phyloP scores from a whole-genome alignment of 2,329 filamentous ascomycete species.

The Fusarium veterinarium region DNA sequence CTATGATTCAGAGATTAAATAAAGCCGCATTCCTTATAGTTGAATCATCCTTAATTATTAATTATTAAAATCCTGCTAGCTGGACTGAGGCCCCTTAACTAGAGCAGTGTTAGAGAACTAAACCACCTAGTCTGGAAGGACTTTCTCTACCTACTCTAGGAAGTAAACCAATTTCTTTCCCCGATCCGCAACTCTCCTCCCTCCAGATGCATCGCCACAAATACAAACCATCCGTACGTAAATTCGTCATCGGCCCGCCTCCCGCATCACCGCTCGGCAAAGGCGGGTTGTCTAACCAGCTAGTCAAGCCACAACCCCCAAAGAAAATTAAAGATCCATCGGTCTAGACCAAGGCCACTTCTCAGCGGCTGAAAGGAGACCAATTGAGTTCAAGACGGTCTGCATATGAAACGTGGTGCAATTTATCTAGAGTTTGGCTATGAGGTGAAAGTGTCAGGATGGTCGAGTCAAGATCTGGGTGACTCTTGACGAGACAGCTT shows the following conservation, averaged over 20 bases:
- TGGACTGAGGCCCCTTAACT: too few species aligned
- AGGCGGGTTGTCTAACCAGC: rapidly evolving
- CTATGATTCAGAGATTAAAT: too few species aligned
- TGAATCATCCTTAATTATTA: too few species aligned
- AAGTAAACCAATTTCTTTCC: too few species aligned
- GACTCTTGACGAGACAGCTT: background rate
- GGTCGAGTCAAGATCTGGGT: background rate
- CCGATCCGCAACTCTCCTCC: rapidly evolving
- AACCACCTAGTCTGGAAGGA: too few species aligned
- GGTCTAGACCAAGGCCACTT: background rate
- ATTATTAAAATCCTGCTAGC: too few species aligned
- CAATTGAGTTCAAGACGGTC: background rate
- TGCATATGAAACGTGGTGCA: background rate
- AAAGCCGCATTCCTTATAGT: too few species aligned
- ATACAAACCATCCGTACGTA: rapidly evolving
- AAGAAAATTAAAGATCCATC: too few species aligned
- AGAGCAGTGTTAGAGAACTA: too few species aligned
- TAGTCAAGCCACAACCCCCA: background rate
- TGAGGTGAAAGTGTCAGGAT: background rate
- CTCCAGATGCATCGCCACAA: rapidly evolving
- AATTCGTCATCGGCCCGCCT: background rate
- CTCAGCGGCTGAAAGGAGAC: rapidly evolving
- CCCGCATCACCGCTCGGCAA: background rate
- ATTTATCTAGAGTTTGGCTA: background rate
- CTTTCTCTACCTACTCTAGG: too few species aligned